These are phyloP conservation scores for Lepidium aucheri DNA, from an alignment of 345 rosid genomes.

Conservation along the genomic window DNA sequence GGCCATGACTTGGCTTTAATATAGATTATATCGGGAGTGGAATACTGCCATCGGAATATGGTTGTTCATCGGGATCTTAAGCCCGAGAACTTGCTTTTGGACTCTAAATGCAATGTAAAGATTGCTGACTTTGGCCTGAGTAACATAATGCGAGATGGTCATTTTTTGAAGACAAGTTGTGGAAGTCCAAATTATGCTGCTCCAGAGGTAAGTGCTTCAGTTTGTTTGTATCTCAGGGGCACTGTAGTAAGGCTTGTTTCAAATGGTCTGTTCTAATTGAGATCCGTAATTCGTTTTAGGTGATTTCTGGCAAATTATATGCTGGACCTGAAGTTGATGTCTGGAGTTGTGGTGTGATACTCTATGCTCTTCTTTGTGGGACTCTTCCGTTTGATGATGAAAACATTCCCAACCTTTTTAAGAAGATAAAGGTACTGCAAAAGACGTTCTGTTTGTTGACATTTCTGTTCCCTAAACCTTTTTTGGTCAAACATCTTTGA, in stretches of 20 bases:
- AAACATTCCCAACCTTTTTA: conserved; percentile 81
- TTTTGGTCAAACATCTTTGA: background rate
- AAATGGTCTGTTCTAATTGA: background rate
- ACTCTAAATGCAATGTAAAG: conserved; percentile 82
- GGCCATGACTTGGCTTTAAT: conserved; percentile 11
- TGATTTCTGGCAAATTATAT: conserved; percentile 77
- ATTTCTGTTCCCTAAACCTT: background rate
- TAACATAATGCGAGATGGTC: conserved; percentile 94
- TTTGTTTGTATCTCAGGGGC: background rate
- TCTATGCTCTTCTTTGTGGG: conserved; percentile 94
- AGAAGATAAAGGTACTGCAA: conserved; percentile 70
- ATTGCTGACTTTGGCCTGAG: conserved; percentile 98
- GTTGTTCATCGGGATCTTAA: conserved; percentile 96
- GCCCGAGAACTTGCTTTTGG: conserved; percentile 93
- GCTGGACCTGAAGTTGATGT: conserved; percentile 98
- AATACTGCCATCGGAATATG: conserved; percentile 86
- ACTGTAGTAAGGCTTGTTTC: background rate
- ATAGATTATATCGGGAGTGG: conserved; percentile 93
- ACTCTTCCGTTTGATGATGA: conserved; percentile 95
- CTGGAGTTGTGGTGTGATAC: conserved; percentile 98
- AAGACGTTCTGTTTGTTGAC: background rate
- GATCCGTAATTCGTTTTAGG: conserved; percentile 36
- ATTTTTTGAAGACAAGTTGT: conserved; percentile 84
- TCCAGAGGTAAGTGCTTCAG: conserved; percentile 38
- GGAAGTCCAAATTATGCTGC: conserved; percentile 99